Evolutionary conservation across 371 early-diverging fungal genomes (phyloP).

Genomic region (Cladochytrium tenue): DNA sequence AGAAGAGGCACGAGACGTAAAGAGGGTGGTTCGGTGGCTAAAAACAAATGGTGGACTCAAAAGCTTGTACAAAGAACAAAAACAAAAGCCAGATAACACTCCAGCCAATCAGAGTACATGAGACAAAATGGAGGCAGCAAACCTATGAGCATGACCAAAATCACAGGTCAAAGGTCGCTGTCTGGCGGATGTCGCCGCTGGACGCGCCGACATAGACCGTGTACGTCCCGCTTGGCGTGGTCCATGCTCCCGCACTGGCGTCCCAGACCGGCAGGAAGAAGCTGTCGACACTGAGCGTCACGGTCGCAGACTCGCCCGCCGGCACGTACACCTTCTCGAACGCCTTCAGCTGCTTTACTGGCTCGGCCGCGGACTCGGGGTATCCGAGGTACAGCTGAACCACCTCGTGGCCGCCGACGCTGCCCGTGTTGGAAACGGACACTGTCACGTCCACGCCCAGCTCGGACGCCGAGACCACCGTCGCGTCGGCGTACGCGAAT

Average conservation of each 20-base stretch:
- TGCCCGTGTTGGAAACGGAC: constrained; percentile 52
- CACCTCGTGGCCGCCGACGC: constrained; percentile 57
- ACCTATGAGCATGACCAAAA: background rate
- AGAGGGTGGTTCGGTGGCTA: too few species aligned
- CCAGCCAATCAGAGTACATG: background rate
- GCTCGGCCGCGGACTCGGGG: constrained; percentile 51
- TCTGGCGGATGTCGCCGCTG: constrained; percentile 16
- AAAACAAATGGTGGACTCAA: too few species aligned
- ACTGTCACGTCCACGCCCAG: constrained; percentile 31
- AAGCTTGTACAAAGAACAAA: background rate
- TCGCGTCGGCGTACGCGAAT: constrained; percentile 44
- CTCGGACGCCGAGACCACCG: background rate
- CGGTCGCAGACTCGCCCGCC: constrained; percentile 26
- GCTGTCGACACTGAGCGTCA: constrained; percentile 38
- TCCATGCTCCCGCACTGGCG: constrained; percentile 36
- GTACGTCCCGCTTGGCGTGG: constrained; percentile 47
- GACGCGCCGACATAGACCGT: constrained; percentile 50
- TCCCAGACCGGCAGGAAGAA: constrained; percentile 51
- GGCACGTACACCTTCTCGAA: constrained; percentile 54
- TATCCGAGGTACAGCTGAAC: constrained; percentile 43
- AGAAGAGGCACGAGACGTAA: background rate
- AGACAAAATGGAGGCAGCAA: background rate
- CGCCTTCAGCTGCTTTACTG: constrained; percentile 54
- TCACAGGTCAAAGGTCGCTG: background rate
- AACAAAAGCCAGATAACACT: background rate